Evolutionary conservation across 176 grass and related monocot genomes (phyloP).

Genomic region (Oryza glumipatula): DNA sequence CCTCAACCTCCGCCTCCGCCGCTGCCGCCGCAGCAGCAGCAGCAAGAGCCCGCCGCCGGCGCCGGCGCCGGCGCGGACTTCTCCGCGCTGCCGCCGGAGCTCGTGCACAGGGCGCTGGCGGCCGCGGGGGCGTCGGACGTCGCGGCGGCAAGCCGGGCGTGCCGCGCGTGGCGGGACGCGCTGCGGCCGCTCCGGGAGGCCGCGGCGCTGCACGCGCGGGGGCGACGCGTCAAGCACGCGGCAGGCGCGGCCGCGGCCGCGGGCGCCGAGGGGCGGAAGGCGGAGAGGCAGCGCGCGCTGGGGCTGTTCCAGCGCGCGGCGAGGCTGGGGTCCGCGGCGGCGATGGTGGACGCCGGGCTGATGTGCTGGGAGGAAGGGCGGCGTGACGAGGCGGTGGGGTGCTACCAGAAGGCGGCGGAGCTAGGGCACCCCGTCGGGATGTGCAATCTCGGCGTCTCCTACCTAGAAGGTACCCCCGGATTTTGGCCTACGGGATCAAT

Average conservation of each 20-base stretch:
- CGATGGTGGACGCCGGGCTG: slow-evolving; percentile 79
- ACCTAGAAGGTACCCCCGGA: slow-evolving; percentile 59
- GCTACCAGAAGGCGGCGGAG: slow-evolving; percentile 58
- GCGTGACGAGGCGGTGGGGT: slow-evolving; percentile 47
- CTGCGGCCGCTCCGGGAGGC: slow-evolving; percentile 74
- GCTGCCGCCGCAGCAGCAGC: not conserved
- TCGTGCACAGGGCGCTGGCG: slow-evolving; percentile 42
- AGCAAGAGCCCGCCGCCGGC: not conserved
- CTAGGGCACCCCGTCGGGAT: slow-evolving; percentile 63
- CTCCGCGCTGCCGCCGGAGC: slow-evolving; percentile 55
- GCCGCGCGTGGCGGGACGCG: slow-evolving; percentile 72
- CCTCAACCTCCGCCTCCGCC: not conserved
- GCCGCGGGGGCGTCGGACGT: slow-evolving; percentile 47
- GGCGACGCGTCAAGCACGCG: slow-evolving; percentile 57
- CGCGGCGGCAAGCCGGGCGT: slow-evolving; percentile 55
- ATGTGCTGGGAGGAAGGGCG: slow-evolving; percentile 73
- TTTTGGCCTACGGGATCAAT: not conserved
- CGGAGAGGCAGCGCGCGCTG: slow-evolving; percentile 45
- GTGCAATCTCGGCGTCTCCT: slow-evolving; percentile 74
- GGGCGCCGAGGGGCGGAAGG: not conserved
- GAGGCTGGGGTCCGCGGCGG: slow-evolving; percentile 55
- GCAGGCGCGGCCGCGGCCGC: too few species aligned
- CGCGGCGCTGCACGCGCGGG: slow-evolving; percentile 58
- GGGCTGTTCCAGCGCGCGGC: slow-evolving; percentile 63
- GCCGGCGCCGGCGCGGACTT: slow-evolving; percentile 32